Percentiles rank a stretch among this genome's conserved stretches.
These are phyloP conservation scores for Malassezia sp. DNA, from an alignment of 1,284 basidiomycete genomes.

Conservation along the genomic window DNA sequence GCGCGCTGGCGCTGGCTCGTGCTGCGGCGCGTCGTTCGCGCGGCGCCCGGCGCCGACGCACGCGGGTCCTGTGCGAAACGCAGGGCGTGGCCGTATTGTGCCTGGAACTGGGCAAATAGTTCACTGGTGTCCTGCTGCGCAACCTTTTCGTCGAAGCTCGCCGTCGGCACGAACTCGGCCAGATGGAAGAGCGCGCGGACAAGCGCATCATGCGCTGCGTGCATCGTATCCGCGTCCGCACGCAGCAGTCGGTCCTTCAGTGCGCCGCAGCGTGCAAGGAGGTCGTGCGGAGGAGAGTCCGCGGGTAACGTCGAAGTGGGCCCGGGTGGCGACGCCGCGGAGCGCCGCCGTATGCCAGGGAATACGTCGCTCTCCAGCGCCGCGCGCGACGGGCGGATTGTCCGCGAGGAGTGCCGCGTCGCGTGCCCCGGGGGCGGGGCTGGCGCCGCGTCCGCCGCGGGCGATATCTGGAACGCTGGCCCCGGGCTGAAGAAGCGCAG, in stretches of 20 bases:
- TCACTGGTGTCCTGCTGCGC: slow-evolving; percentile 25
- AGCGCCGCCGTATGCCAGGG: slow-evolving; percentile 11
- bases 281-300: background rate
- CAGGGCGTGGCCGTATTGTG: slow-evolving; percentile 21
- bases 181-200: slow-evolving; percentile 38
- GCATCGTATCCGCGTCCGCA: slow-evolving; percentile 25
- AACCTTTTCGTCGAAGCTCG: slow-evolving; percentile 31
- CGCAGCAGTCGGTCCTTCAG: slow-evolving; percentile 18
- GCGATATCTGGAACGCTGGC: slow-evolving; percentile 26
- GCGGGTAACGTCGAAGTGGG: background rate
- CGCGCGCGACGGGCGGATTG: slow-evolving; percentile 5
- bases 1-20: slow-evolving; percentile 11
- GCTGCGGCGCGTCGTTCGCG: slow-evolving; percentile 23
- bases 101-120: slow-evolving; percentile 27
- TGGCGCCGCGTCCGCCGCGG: slow-evolving; percentile 4
- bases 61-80: slow-evolving; percentile 16
- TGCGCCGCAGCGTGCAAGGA: slow-evolving; percentile 12
- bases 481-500: slow-evolving; percentile 39
- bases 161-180: slow-evolving; percentile 33
- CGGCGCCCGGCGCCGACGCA: slow-evolving; percentile 10
- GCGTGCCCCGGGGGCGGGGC: slow-evolving; percentile 2
- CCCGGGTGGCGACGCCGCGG: background rate
- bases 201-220: slow-evolving; percentile 30
- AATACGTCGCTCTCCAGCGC: slow-evolving; percentile 8
- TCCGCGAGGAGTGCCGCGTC: slow-evolving; percentile 7